These are phyloP conservation scores for Carex sylvatica DNA, from an alignment of 202 grass and related monocot genomes.

Conservation along the genomic window DNA sequence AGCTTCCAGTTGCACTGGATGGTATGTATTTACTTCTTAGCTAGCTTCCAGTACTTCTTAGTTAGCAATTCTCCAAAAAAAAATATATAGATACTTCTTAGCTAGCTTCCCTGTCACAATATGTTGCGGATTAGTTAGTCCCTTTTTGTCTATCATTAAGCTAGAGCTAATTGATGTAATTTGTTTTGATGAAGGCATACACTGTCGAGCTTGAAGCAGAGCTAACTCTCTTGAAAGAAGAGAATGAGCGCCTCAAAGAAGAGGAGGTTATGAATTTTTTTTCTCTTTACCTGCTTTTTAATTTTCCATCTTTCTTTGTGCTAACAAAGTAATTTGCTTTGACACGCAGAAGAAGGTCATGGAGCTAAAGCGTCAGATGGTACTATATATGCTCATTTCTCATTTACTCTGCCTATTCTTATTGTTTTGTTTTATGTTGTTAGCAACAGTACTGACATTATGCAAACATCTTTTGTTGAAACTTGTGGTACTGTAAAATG, in stretches of 20 bases:
- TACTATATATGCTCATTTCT: conserved; percentile 18
- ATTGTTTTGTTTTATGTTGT: neutral
- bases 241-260: conserved; percentile 72
- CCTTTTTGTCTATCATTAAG: neutral
- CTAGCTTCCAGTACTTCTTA: neutral
- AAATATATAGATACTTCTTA: neutral
- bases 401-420: neutral
- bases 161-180: neutral
- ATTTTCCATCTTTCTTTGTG: neutral
- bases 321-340: conserved; percentile 15
- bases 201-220: conserved; percentile 94
- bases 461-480: neutral
- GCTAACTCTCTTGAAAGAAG: conserved; percentile 80
- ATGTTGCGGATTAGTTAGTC: neutral
- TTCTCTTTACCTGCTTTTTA: neutral
- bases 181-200: conserved; percentile 53
- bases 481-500: neutral
- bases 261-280: conserved; percentile 46
- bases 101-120: neutral
- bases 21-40: neutral
- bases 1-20: neutral
- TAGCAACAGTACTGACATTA: neutral
- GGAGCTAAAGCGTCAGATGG: conserved; percentile 55
- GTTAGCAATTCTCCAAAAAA: neutral
- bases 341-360: conserved; percentile 47